phyloP scores from a whole-genome alignment of 225 moss, liverwort and hornwort genomes.

The Sphagnum tenellum region DNA sequence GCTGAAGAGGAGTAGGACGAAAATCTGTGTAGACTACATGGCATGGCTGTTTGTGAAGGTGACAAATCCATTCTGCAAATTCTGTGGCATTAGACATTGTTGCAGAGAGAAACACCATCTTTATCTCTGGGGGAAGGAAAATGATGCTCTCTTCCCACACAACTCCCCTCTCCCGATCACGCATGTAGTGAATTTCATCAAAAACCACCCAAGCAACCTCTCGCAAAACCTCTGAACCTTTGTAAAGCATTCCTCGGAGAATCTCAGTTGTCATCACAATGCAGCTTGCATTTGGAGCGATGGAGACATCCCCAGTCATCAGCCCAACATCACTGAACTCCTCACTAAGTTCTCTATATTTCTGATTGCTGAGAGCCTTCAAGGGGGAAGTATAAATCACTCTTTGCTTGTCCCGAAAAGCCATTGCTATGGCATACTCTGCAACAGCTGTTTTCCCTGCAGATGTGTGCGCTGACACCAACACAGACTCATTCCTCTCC shows the following conservation, averaged over 20 bases:
- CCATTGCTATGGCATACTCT: constrained; percentile 94
- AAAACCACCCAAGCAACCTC: constrained; percentile 56
- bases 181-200: constrained; percentile 56
- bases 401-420: constrained; percentile 80
- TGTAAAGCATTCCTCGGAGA: constrained; percentile 42
- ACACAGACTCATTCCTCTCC: constrained; percentile 84
- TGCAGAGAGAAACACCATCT: constrained; percentile 50
- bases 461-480: constrained; percentile 93
- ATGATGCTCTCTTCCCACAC: constrained; percentile 67
- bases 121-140: constrained; percentile 62
- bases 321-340: constrained; percentile 87
- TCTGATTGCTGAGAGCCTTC: constrained; percentile 95
- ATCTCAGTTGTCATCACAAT: constrained; percentile 59
- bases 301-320: constrained; percentile 91
- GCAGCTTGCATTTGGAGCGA: constrained; percentile 76
- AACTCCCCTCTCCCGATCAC: constrained; percentile 48
- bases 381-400: constrained; percentile 91
- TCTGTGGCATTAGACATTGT: constrained; percentile 49
- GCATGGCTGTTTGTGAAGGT: constrained; percentile 34
- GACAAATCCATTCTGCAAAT: constrained; percentile 52
- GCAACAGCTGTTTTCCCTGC: constrained; percentile 95
- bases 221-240: constrained; percentile 41
- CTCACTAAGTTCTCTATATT: constrained; percentile 80
- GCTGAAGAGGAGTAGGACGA: constrained; percentile 49
- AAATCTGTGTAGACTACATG: constrained; percentile 48